Base-by-base conservation (phyloP, 1,139 yeast genomes). In the Hyphopichia khmerensis region DNA sequence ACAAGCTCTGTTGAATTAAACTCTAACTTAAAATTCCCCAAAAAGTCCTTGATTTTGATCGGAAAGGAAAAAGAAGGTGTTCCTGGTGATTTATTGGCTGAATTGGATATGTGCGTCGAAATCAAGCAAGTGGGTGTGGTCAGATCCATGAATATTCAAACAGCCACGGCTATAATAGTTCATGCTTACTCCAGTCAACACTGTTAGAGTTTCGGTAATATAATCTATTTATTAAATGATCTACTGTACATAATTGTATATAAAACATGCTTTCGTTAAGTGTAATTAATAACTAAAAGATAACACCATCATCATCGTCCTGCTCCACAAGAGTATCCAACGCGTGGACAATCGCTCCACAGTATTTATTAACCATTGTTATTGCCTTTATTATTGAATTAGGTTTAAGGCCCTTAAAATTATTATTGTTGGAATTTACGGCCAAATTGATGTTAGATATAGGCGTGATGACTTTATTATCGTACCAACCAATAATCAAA, bases 111-210 rank as follows among this genome's bases (percentile, higher is more conserved):
- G 54, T 90, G 97, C 60, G 82, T 91, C 24, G 96, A 90, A 57
- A 91, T 91, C 55, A 87, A 89, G 57, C 98, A 91, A 59, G 86
- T 83, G 30, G 98, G 98, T 11, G 91, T 90, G 17, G 82, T 91
- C 37, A 75, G 98, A 52, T 88, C 96, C 2, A 90, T 91, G 98
- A 91, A 91, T 58, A 90, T 91, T 48, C 98, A 91, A 65, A 91
- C 98, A 0, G 98, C 97, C 1, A 84, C 97, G 1, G 97, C 98
- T 0, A 90, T 91, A 24, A 80, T 90, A 35, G 96, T 88, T 4
- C 96, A 91, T 60, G 95, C 96, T 0, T 91, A 91, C 57, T 82
- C 96, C 1, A 69, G 81, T 11, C 96, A 89, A 58, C 90, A 87
- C 57, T 75, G 77, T 52, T 73, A 49, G 47, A 40, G n/a, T n/a